A percentile compares a stretch with the other conserved stretches of the same genome.
Conservation (phyloP, 176 grass and related monocot genomes). For the Canna indica region DNA sequence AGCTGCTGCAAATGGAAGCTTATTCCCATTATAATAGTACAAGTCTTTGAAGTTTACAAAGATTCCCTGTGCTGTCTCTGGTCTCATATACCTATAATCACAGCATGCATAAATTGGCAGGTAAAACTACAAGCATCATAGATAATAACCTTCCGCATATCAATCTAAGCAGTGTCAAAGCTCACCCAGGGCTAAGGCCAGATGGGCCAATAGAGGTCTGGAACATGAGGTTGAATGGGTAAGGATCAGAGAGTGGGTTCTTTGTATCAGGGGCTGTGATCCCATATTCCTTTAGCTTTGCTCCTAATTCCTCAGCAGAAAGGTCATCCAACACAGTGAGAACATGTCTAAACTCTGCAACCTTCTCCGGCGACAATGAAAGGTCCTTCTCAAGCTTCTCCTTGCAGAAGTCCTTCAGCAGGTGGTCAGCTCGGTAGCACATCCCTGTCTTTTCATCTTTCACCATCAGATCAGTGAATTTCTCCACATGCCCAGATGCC, state of each 20-base stretch:
- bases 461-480: conserved; percentile 86
- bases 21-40: conserved; percentile 75
- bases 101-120: no score
- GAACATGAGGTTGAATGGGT: conserved; percentile 90
- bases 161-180: background rate
- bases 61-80: conserved; percentile 78
- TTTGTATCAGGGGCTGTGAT: conserved; percentile 67
- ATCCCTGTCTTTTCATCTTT: conserved; percentile 79
- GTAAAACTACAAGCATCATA: background rate
- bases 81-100: conserved; percentile 72
- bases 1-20: conserved; percentile 69
- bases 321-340: conserved; percentile 57
- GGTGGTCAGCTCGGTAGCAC: conserved; percentile 72
- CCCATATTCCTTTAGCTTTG: conserved; percentile 65
- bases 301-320: conserved; percentile 48
- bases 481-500: conserved; percentile 79
- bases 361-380: conserved; percentile 43
- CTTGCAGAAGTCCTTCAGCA: conserved; percentile 75
- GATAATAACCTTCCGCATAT: no score
- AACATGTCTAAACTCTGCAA: conserved; percentile 43
- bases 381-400: conserved; percentile 79
- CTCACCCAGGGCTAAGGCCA: conserved; percentile 62
- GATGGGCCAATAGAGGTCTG: conserved; percentile 80
- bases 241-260: conserved; percentile 64
- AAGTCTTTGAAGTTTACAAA: conserved; percentile 92